Evolutionary conservation across 2,329 filamentous ascomycete genomes (phyloP).

Genomic region (Ceratocystis huliohia): DNA sequence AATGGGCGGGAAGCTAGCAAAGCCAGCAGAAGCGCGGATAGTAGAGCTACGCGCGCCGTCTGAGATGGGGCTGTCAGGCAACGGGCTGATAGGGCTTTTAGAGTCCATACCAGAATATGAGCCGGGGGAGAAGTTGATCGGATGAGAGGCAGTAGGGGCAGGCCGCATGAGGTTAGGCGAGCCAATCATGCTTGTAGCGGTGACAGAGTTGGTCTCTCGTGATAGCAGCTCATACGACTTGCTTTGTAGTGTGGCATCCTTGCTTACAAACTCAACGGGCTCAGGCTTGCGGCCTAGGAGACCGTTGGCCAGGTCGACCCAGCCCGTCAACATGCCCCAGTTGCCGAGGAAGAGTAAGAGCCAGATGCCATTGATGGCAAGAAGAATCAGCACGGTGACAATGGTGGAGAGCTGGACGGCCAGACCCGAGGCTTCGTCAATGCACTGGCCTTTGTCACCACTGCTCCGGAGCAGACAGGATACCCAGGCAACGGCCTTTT

Average conservation of each 20-base stretch:
- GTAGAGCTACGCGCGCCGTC: not conserved
- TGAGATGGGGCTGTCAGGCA: not conserved
- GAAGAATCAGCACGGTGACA: conserved; percentile 66
- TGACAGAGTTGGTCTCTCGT: conserved; percentile 41
- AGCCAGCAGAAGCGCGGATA: not conserved
- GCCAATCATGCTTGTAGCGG: conserved; percentile 31
- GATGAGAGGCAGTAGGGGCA: not conserved
- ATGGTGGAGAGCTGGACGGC: conserved; percentile 66
- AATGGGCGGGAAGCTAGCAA: conserved; percentile 12
- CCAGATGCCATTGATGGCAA: conserved; percentile 80
- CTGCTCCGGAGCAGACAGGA: conserved; percentile 49
- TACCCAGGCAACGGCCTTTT: conserved; percentile 52
- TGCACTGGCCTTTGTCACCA: conserved; percentile 55
- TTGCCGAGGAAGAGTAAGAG: conserved; percentile 69
- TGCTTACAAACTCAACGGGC: conserved; percentile 64
- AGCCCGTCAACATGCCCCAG: conserved; percentile 73
- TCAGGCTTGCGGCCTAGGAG: conserved; percentile 43
- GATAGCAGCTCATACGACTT: conserved; percentile 74
- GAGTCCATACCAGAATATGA: not conserved
- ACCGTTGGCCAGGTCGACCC: conserved; percentile 52
- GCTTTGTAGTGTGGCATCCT: conserved; percentile 60
- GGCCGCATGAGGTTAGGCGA: conserved; percentile 24
- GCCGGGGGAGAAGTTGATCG: conserved; percentile 1
- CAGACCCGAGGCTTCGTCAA: conserved; percentile 44
- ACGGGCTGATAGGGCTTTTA: conserved; percentile 10